Conservation (phyloP, 73 alveolate genomes). For the Symbiodinium natans region DNA sequence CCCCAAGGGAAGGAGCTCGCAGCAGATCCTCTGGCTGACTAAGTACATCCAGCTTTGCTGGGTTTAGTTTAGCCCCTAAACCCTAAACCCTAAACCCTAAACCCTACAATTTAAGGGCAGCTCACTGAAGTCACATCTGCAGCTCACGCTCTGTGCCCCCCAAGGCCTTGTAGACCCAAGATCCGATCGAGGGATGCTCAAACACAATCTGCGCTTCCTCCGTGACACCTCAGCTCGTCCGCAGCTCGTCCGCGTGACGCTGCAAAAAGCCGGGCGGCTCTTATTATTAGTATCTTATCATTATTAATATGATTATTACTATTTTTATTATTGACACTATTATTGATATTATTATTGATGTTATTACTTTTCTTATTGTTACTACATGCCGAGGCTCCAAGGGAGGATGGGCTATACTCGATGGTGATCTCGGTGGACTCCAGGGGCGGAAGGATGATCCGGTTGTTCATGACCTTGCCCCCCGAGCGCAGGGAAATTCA, state of each 20-base stretch:
- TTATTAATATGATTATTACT: no score
- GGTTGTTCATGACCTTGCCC: constrained; percentile 96
- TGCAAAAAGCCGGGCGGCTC: no score
- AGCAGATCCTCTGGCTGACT: no score
- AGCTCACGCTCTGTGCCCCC: constrained; percentile 34
- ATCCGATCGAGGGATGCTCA: constrained; percentile 97
- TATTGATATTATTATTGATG: no score
- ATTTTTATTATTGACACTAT: no score
- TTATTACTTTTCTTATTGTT: no score
- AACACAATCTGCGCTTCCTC: constrained; percentile 95
- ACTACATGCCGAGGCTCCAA: constrained; percentile 97
- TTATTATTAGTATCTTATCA: no score
- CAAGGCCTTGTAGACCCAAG: constrained; percentile 98
- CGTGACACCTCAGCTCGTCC: constrained; percentile 26
- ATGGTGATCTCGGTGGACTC: constrained; percentile 96
- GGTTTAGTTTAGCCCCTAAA: no score
- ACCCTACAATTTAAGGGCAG: not conserved
- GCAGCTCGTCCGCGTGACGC: no score
- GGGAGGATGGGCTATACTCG: constrained; percentile 97
- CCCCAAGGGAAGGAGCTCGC: no score
- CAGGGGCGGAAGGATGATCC: constrained; percentile 96
- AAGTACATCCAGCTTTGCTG: no score
- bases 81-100: constrained; percentile 1
- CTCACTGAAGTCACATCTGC: not conserved
- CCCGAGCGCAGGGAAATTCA: constrained; percentile 95